Base-by-base conservation (phyloP, 2,329 filamentous ascomycete species). In the Talaromyces islandicus region DNA sequence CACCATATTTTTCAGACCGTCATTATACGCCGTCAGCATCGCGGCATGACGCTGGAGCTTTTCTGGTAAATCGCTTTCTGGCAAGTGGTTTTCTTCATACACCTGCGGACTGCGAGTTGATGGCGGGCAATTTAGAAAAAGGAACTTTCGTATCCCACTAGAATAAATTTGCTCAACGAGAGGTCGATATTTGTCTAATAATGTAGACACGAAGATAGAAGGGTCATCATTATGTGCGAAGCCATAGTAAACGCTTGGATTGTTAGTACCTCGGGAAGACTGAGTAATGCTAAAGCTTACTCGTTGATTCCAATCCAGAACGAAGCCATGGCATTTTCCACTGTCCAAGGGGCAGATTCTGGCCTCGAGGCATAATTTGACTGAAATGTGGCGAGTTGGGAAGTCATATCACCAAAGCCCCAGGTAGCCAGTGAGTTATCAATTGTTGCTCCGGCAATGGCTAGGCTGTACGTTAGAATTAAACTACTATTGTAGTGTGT, bases 291-390 rank as follows among this genome's bases (percentile, higher is more conserved):
- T 43, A 38, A 43, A 25, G 41, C 55, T 43, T 51, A 61, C 59
- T 61, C 59, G 51, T 61, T 61, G 41, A 61, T 58, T 12, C 59
- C 59, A 29, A 61, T 25, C 59, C 59, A 58, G 51, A 61, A 61
- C 24, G 59, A 61, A 41, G 30, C 55, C 25, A 61, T 17, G 30
- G 59, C 55, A 48, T 55, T 61, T 7, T 58, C 51, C 38, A 50
- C n/a, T 6, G 59, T 55, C 59, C 59, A 61, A 24, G 55, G 55
- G 11, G 38, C 59, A 50, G 41, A 58, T 19, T n/a, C 55, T 32
- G 59, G 59, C 9, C 55, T 25, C 30, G 59, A 61, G n/a, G 59
- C 55, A 61, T 61, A 61, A 29, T 38, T 57, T n/a, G 52, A 57
- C 51, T 58, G 55, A 17, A 61, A 61, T n/a, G 55, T 51, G 21